Evolutionary conservation across 1,284 basidiomycete species (phyloP).

Genomic region (Ustilago cynodontis): DNA sequence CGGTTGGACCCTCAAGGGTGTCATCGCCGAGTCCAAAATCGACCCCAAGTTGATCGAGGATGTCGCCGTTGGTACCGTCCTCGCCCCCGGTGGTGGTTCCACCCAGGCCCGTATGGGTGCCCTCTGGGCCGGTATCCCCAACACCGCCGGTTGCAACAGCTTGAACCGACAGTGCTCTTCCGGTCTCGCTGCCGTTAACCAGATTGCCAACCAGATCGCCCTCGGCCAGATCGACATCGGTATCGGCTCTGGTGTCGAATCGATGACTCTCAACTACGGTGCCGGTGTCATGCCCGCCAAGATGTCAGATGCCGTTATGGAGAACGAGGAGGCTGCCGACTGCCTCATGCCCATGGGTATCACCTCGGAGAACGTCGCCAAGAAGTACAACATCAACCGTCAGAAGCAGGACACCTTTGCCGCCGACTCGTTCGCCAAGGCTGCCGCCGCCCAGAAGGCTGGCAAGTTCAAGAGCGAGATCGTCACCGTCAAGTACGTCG

Average conservation of each 20-base stretch:
- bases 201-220: slow-evolving; percentile 89
- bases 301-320: slow-evolving; percentile 84
- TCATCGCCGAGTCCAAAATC: slow-evolving; percentile 73
- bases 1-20: slow-evolving; percentile 74
- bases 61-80: slow-evolving; percentile 87
- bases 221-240: slow-evolving; percentile 79
- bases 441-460: slow-evolving; percentile 84
- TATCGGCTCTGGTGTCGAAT: slow-evolving; percentile 92
- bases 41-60: slow-evolving; percentile 84
- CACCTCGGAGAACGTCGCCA: slow-evolving; percentile 95
- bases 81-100: slow-evolving; percentile 91
- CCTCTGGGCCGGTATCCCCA: slow-evolving; percentile 89
- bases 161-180: slow-evolving; percentile 91
- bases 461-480: slow-evolving; percentile 95
- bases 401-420: slow-evolving; percentile 85
- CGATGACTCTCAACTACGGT: slow-evolving; percentile 81
- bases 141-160: slow-evolving; percentile 77
- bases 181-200: slow-evolving; percentile 86
- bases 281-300: slow-evolving; percentile 79
- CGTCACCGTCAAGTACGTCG: slow-evolving; percentile 82
- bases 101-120: slow-evolving; percentile 92
- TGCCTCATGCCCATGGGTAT: slow-evolving; percentile 96
- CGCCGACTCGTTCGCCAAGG: slow-evolving; percentile 85
- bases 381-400: slow-evolving; percentile 81
- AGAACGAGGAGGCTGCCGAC: slow-evolving; percentile 85